These are phyloP conservation scores for Prillingera fragicola DNA, from an alignment of 1,284 basidiomycete species.

Conservation along the genomic window DNA sequence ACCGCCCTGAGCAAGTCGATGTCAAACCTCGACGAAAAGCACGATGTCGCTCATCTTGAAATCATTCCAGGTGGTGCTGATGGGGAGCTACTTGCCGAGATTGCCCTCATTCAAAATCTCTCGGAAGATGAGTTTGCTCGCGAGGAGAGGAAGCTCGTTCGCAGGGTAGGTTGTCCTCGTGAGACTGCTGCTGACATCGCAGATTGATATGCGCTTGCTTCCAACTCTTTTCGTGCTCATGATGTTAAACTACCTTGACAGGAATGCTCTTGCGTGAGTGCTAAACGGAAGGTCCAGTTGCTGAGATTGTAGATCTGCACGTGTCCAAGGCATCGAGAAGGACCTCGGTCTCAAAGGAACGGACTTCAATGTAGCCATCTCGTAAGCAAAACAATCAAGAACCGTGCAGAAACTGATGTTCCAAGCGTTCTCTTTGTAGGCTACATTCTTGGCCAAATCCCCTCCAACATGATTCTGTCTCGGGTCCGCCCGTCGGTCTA, in stretches of 20 bases:
- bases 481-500: slow-evolving; percentile 23
- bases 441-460: slow-evolving; percentile 30
- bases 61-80: too few relatives aligned
- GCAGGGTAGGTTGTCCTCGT: too few relatives aligned
- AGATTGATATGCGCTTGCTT: slow-evolving; percentile 25
- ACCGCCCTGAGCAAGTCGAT: too few relatives aligned
- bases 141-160: slow-evolving; percentile 22
- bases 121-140: slow-evolving; percentile 16
- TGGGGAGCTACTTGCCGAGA: too few relatives aligned
- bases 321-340: slow-evolving; percentile 27
- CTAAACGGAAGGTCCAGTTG: too few relatives aligned
- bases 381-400: slow-evolving; percentile 21
- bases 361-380: slow-evolving; percentile 36
- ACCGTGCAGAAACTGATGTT: slow-evolving; percentile 1
- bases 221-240: slow-evolving; percentile 31
- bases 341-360: slow-evolving; percentile 25
- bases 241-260: slow-evolving; percentile 41
- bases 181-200: too few relatives aligned
- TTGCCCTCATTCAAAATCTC: too few relatives aligned
- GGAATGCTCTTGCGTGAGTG: slow-evolving; percentile 38
- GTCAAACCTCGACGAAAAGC: too few relatives aligned
- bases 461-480: slow-evolving; percentile 23
- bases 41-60: too few relatives aligned
- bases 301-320: not conserved
- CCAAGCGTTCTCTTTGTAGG: slow-evolving; percentile 6